Conservation (phyloP, 73 alveolate genomes). For the Durusdinium trenchii region DNA sequence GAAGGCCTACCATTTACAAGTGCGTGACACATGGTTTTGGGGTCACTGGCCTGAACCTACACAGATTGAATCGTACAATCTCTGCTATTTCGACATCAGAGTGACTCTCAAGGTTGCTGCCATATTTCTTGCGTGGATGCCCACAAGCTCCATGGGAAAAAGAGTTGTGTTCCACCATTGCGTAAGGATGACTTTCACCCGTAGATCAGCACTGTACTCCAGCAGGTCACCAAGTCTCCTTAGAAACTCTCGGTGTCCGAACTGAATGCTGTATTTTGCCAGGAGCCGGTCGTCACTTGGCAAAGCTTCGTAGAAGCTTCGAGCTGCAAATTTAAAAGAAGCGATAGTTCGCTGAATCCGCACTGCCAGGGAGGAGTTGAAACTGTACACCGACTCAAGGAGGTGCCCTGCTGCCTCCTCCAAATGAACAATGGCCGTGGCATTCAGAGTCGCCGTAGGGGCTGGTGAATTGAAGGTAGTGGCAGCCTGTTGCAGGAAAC, state of each 20-base stretch:
- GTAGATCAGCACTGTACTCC: neutral
- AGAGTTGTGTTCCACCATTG: slow-evolving; percentile 31
- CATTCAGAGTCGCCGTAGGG: neutral
- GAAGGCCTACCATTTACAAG: neutral
- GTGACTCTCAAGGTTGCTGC: neutral
- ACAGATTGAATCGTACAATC: neutral
- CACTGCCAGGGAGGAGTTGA: neutral
- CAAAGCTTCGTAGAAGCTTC: slow-evolving; percentile 8
- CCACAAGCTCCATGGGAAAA: slow-evolving; percentile 13
- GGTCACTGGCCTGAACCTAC: too few relatives aligned
- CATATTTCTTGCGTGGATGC: slow-evolving; percentile 21
- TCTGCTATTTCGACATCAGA: neutral
- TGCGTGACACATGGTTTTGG: too few relatives aligned
- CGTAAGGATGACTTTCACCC: neutral
- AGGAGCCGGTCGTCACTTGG: slow-evolving; percentile 6
- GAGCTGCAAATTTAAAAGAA: neutral
- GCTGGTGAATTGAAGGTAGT: neutral
- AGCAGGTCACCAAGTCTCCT: neutral
- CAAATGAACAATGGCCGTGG: neutral
- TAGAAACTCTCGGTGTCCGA: slow-evolving; percentile 24
- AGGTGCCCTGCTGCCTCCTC: neutral
- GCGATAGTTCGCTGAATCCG: neutral
- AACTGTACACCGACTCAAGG: neutral
- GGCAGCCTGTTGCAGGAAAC: slow-evolving; percentile 21
- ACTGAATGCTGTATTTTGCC: neutral